A percentile compares a stretch with the other conserved stretches of the same genome.
phyloP scores from a whole-genome alignment of 441 rosid genomes.

The Pelargonium cotyledonis region DNA sequence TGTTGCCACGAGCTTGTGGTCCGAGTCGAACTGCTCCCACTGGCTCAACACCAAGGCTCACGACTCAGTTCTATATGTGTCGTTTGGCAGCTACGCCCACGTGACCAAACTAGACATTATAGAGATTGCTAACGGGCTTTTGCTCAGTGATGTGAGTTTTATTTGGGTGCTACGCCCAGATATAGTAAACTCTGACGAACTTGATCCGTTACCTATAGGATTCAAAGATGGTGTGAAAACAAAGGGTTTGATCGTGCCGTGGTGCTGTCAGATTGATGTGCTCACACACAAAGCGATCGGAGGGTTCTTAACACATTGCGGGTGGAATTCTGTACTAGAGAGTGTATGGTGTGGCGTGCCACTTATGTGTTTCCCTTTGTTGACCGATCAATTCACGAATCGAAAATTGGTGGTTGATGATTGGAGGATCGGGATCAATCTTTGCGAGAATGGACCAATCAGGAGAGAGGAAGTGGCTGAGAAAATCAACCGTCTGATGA shows the following conservation, averaged over 20 bases:
- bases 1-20: conserved; percentile 50
- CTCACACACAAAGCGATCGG: conserved; percentile 43
- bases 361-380: conserved; percentile 44
- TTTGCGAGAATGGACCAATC: conserved; percentile 28
- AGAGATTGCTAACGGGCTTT: conserved; percentile 49
- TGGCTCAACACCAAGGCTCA: conserved; percentile 49
- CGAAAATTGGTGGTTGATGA: conserved; percentile 64
- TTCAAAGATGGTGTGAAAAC: conserved; percentile 35
- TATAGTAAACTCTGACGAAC: conserved; percentile 35
- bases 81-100: conserved; percentile 54
- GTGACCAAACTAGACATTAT: conserved; percentile 27
- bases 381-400: conserved; percentile 60
- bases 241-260: conserved; percentile 43
- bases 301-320: conserved; percentile 64
- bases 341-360: conserved; percentile 51
- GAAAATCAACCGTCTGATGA: conserved; percentile 44
- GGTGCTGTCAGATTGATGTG: conserved; percentile 57
- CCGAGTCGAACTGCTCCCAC: conserved; percentile 51
- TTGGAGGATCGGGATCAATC: conserved; percentile 54
- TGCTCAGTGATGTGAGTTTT: conserved; percentile 38
- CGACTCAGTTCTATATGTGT: conserved; percentile 47
- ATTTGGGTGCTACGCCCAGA: conserved; percentile 58
- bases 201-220: conserved; percentile 34
- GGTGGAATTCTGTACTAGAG: conserved; percentile 64
- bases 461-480: conserved; percentile 33